Conservation (phyloP, 441 rosid species). For the Gossypium aridum region DNA sequence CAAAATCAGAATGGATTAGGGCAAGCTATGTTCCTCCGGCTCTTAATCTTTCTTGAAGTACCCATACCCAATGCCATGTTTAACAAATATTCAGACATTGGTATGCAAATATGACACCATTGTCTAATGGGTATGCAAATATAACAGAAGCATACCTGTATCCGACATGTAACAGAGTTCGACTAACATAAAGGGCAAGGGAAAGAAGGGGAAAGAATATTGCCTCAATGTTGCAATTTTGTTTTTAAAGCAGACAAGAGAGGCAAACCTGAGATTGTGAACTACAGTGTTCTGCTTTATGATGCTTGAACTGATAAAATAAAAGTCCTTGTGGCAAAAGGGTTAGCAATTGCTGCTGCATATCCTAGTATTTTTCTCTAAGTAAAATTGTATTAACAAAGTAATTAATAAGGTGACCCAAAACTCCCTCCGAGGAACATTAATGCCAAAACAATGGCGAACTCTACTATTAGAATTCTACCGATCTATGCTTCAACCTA, state of each 20-base stretch:
- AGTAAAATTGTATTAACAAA: conserved; percentile 16
- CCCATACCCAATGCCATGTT: no score
- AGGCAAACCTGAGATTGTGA: conserved; percentile 27
- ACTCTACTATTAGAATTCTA: conserved; percentile 17
- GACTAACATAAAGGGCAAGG: background rate
- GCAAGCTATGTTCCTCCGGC: no score
- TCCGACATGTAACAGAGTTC: background rate
- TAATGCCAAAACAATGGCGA: conserved; percentile 15
- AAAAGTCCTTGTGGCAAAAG: conserved; percentile 10
- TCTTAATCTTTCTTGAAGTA: no score
- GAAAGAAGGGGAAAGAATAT: background rate
- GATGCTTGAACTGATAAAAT: conserved; percentile 12
- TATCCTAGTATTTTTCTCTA: conserved; percentile 11
- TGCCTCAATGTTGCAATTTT: background rate
- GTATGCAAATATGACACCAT: no score
- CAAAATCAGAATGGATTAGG: background rate
- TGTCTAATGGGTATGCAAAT: no score
- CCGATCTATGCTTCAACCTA: conserved; percentile 8
- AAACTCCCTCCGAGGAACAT: conserved; percentile 5
- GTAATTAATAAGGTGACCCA: conserved; percentile 13
- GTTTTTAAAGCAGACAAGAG: background rate
- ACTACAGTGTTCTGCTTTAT: background rate
- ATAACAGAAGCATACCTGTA: background rate
- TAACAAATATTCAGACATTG: no score
- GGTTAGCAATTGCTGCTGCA: background rate